These are phyloP conservation scores for Metschnikowia baotianmanensis DNA, from an alignment of 805 yeast species.

Conservation along the genomic window DNA sequence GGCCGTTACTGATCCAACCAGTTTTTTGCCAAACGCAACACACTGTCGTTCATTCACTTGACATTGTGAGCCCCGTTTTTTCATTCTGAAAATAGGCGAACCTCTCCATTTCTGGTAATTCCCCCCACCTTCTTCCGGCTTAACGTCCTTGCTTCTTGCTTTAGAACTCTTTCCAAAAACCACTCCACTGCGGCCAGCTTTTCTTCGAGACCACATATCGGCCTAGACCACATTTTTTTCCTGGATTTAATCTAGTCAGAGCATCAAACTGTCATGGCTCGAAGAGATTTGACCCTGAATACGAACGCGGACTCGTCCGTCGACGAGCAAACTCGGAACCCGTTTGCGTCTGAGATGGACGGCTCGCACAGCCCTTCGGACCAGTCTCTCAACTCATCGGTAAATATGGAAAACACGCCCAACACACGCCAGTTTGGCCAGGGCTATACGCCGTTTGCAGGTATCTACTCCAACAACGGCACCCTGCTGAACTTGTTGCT, in stretches of 20 bases:
- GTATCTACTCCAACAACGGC: slow-evolving; percentile 41
- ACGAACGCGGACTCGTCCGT: slow-evolving; percentile 2
- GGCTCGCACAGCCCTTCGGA: slow-evolving; percentile 8
- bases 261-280: slow-evolving; percentile 19
- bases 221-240: not conserved
- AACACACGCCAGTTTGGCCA: slow-evolving; percentile 15
- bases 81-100: too few species aligned
- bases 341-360: slow-evolving; percentile 16
- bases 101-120: too few species aligned
- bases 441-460: slow-evolving; percentile 32
- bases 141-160: too few species aligned
- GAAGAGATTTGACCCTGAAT: slow-evolving; percentile 35
- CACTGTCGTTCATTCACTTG: slow-evolving; percentile 2
- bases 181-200: too few species aligned
- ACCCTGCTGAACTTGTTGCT: slow-evolving; percentile 38
- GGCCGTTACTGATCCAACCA: not conserved
- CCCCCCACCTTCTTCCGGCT: too few species aligned
- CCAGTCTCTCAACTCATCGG: slow-evolving; percentile 15
- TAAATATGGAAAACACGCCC: not conserved
- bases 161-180: too few species aligned
- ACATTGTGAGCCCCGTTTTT: too few species aligned
- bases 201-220: not conserved
- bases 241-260: not conserved
- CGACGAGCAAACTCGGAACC: slow-evolving; percentile 9
- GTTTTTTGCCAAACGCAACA: not conserved